Base-by-base conservation (phyloP, 352 stramenopile species). In the Pythium periplocum region DNA sequence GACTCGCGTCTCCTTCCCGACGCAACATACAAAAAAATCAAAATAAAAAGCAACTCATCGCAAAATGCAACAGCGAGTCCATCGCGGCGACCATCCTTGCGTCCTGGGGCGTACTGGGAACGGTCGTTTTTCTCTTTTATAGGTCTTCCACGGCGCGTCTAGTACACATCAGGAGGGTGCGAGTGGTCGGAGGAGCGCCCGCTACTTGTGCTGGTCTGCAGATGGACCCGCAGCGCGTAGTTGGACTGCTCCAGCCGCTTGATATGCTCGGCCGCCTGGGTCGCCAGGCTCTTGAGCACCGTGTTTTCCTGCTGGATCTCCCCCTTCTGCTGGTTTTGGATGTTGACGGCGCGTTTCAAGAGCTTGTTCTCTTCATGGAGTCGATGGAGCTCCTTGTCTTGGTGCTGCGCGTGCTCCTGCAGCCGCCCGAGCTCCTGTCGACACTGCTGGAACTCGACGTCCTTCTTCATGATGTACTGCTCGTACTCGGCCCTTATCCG, bases 241-340 rank as follows among this genome's bases (percentile, higher is more conserved):
- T 95, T 95, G 53, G 72, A 82, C 68, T 93, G 82, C 64, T 95
- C 84, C 17, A 95, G 69, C 2, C 77, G 75, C 64, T 87, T 90
- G 42, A 95, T 95, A 62, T 93, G 82, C 53, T 95, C 84, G 26
- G 82, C 84, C 26, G 82, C 80, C 62, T 95, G 84, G 26, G 73
- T 71, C 37, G 84, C 69, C 50, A 95, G 67, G 17, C 69, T 63
- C 51, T 88, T 90, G 47, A 95, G 75, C 55, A 86, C 57, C 12
- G 61, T 46, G 66, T 92, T 93, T 54, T 95, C 84, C 11, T 83
- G 67, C 59, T 76, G 57, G 8, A 75, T 79, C 52, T 93, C 84
- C 33, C 92, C 82, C 56, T 95, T 95, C 59, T 93, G 84, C 64
- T 93, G 80, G 64, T 78, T 93, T 60, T 95, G 84, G 68, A 95